Conservation (phyloP, 108 stramenopile species). For the Cyclostephanos tholiformis region DNA sequence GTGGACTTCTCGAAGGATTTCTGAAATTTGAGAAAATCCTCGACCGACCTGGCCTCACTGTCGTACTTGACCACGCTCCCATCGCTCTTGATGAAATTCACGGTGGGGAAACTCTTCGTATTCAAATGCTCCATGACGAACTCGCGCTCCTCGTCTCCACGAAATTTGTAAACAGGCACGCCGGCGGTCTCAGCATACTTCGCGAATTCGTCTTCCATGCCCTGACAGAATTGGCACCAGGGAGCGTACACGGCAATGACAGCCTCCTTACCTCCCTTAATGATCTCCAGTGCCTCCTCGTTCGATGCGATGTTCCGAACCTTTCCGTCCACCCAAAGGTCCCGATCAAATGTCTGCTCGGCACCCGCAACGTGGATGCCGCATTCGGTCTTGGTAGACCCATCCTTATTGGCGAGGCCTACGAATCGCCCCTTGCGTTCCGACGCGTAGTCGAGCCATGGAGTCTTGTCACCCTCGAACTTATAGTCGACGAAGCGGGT, state of each 20-base stretch:
- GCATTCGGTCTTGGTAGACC: conserved; percentile 97
- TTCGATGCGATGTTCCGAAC: conserved; percentile 76
- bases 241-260: conserved; percentile 91
- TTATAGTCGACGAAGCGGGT: conserved; percentile 81
- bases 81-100: conserved; percentile 85
- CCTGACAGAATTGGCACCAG: conserved; percentile 91
- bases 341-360: conserved; percentile 90
- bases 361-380: conserved; percentile 95
- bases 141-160: conserved; percentile 92
- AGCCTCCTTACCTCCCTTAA: conserved; percentile 69
- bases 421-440: conserved; percentile 97
- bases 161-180: conserved; percentile 83
- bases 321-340: conserved; percentile 78
- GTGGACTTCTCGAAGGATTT: conserved; percentile 22
- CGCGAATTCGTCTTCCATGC: conserved; percentile 85
- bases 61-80: conserved; percentile 91
- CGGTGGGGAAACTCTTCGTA: conserved; percentile 91
- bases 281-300: conserved; percentile 74
- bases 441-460: conserved; percentile 94
- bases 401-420: conserved; percentile 94
- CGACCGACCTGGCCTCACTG: conserved; percentile 81
- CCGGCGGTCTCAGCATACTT: conserved; percentile 66
- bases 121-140: conserved; percentile 84
- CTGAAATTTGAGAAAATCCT: conserved; percentile 46
- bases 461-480: conserved; percentile 83